Evolutionary conservation across 148 eudicot genomes (phyloP), one percentile per base, ranked within the genome.

Genomic region (Rhododendron simsii): DNA sequence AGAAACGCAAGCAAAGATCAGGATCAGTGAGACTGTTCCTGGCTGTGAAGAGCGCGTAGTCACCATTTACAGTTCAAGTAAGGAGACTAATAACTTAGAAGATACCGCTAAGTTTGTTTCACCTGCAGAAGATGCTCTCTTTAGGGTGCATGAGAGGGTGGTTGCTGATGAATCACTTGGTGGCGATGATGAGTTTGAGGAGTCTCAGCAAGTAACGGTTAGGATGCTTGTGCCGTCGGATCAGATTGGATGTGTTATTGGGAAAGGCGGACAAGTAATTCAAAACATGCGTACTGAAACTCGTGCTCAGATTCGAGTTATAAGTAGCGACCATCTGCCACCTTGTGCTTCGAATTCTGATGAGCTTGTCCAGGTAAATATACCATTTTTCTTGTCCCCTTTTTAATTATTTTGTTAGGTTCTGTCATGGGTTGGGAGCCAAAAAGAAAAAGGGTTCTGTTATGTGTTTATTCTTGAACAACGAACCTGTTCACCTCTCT

Each of bases 161-260:
- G 87, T 93, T 87, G 94, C 96, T 87, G 98, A 95, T 69, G 98
- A 94, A 65, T 81, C 90, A 3, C 88, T 81, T 73, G 88, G 87
- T 77, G 88, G 87, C 82, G 95, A 96, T 86, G 96, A 93, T 69
- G 92, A 89, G 45, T 90, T 90, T 51, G 98, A 93, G 87, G 96
- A 91, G 71, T 74, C 82, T 81, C 93, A 90, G 39, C 90, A 88
- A 81, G 92, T 95, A 51, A 93, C 89, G 26, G 96, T 93, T 26
- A 89, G 98, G 20, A 81, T 97, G 87, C 94, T 97, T 84, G 99
- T 97, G 84, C 92, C 98, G 1, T 90, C 98, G 48, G 99, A 94
- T 93, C 99, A 97, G 92, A 94, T 95, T 88, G 98, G 99, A 51
- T 95, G 99, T 88, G 89, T 97, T 85, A 88, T 97, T 86, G 99